Conservation (phyloP, 2,329 filamentous ascomycete species). For the Cryphonectria nitschkei region DNA sequence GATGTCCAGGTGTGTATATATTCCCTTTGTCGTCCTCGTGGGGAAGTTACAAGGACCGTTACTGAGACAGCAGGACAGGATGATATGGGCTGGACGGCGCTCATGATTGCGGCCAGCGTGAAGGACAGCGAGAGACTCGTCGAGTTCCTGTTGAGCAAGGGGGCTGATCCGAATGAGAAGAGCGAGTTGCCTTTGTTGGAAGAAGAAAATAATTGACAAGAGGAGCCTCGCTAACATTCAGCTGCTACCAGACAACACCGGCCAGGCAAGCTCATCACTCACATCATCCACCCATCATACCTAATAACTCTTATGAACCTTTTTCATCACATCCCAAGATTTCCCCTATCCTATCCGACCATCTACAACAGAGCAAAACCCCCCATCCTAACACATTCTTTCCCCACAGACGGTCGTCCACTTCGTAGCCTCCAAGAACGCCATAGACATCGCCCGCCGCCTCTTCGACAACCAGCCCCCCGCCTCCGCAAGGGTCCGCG, state of each 20-base stretch:
- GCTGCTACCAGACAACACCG: conserved; percentile 58
- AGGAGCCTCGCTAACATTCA: conserved; percentile 28
- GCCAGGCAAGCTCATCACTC: conserved; percentile 53
- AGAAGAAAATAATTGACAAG: no score
- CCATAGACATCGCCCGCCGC: conserved; percentile 77
- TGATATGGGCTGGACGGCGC: conserved; percentile 77
- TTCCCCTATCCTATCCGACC: no score
- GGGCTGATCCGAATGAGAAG: conserved; percentile 73
- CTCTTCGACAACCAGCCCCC: conserved; percentile 72
- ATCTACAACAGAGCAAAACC: background rate
- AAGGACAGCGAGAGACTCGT: conserved; percentile 73
- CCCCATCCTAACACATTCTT: background rate
- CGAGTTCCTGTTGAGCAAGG: conserved; percentile 68
- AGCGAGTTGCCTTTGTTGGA: conserved; percentile 50
- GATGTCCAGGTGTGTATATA: conserved; percentile 70
- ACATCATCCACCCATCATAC: background rate
- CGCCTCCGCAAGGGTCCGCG: conserved; percentile 78
- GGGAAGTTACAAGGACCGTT: no score
- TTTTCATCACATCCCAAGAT: background rate
- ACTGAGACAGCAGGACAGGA: conserved; percentile 52
- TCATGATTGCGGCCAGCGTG: conserved; percentile 81
- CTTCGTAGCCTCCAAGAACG: conserved; percentile 88
- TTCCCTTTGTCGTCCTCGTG: background rate
- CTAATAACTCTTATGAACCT: background rate
- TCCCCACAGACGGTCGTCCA: conserved; percentile 76